A percentile compares a stretch with the other conserved stretches of the same genome.
phyloP scores from a whole-genome alignment of 1,139 yeast genomes.

The Zygosaccharomyces sapae region DNA sequence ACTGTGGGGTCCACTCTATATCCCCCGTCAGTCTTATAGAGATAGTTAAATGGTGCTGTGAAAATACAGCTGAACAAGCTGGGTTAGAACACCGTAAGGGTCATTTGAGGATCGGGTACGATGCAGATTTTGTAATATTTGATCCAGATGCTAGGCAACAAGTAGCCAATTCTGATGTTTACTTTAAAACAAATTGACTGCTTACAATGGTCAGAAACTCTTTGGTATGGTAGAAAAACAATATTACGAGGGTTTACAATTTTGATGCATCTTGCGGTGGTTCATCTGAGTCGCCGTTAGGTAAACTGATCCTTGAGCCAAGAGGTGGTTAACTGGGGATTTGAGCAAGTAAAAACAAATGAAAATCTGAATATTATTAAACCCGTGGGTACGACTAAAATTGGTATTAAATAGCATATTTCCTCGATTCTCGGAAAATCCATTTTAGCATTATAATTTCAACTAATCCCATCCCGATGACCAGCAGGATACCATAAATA shows the following conservation, averaged over 20 bases:
- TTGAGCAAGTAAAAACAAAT: not conserved
- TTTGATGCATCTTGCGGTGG: slow-evolving; percentile 54
- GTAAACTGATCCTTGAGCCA: slow-evolving; percentile 57
- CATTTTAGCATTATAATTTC: slow-evolving; percentile 83
- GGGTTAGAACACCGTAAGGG: slow-evolving; percentile 77
- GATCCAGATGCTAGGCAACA: slow-evolving; percentile 57
- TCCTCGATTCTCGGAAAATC: slow-evolving; percentile 81
- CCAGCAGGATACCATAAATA: slow-evolving; percentile 69
- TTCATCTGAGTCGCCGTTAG: slow-evolving; percentile 52
- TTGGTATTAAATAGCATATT: slow-evolving; percentile 56
- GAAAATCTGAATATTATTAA: not conserved
- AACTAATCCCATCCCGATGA: slow-evolving; percentile 80
- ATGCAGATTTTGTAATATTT: slow-evolving; percentile 83
- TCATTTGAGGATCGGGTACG: slow-evolving; percentile 62
- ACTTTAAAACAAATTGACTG: slow-evolving; percentile 84
- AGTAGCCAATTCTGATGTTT: slow-evolving; percentile 56
- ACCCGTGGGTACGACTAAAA: not conserved
- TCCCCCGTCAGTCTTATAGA: slow-evolving; percentile 54
- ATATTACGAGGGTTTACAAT: slow-evolving; percentile 69
- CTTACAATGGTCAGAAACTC: slow-evolving; percentile 68
- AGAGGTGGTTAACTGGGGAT: not conserved
- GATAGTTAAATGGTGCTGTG: slow-evolving; percentile 72
- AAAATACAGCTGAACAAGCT: slow-evolving; percentile 79
- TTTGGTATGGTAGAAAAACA: slow-evolving; percentile 76
- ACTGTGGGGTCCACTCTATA: slow-evolving; percentile 61